Base-by-base conservation (phyloP, 495 filamentous ascomycete genomes). In the Mytilinidion resinicola region DNA sequence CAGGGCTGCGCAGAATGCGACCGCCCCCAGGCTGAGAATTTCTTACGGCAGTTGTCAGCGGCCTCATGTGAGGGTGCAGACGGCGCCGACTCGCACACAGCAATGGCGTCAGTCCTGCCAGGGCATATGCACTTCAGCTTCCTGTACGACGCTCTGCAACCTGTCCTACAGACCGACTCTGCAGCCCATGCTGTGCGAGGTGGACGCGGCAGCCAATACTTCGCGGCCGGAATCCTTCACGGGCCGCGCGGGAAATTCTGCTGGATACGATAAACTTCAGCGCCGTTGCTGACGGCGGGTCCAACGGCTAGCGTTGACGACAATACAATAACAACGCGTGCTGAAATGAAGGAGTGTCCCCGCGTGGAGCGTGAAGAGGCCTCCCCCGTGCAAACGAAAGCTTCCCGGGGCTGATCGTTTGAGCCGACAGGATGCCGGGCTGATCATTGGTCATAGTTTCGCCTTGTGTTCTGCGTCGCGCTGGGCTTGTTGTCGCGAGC, bases 291-390 rank as follows among this genome's bases (percentile, higher is more conserved):
- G 25, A 30, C 25, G 25, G 25, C 25, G 25, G 25, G 25, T 30
- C 25, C 25, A 30, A 30, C 25, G 25, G 25, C 25, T 2, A 6
- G 25, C 25, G 25, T 30, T 30, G 39, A 12, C 39, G 39, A 17
- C n/a, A n/a, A n/a, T n/a, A 14, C 17, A 30, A 49, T 25, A 65
- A 65, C 62, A 65, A 65, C 62, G 57, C 62, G 62, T 59, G 14
- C 48, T 51, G 53, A 61, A 58, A 58, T 55, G 59, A 61, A 51
- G 54, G 49, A 33, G n/a, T n/a, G n/a, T 48, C 19, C 44, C 19
- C 10, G 11, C 10, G 19, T 21, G 44, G 25, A 30, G 25, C 25
- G 25, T 30, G 25, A 30, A 30, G 25, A 21, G 50, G 50, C 33
- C 36, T 49, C 50, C 33, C 50, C 36, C 14, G 21, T 25, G 34